Base-by-base conservation (phyloP, 768 basidiomycete genomes). In the Lentinula raphanica region DNA sequence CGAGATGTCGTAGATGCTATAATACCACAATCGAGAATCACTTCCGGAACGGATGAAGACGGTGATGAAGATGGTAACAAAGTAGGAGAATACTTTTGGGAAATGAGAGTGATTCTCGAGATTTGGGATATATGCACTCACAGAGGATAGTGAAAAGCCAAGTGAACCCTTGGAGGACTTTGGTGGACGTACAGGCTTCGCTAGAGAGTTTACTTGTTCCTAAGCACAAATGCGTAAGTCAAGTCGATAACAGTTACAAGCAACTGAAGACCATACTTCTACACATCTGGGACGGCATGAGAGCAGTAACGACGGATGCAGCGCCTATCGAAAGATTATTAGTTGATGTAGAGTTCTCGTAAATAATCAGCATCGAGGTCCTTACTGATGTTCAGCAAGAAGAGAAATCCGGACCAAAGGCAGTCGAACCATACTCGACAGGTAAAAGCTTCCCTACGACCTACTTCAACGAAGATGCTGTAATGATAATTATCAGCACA, bases 371-470 rank as follows among this genome's bases (percentile, higher is more conserved):
- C 9, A 19, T 25, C 13, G 40, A 40, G 35, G 55, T 49, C 68
- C 79, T 36, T 65, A 91, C 89, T 78, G 4, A 90, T 72, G 61
- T 86, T 73, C 71, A 89, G 68, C 12, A 79, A 40, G 66, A 81
- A 85, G 63, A 85, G 84, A 5, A 84, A 17, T 1, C 73, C 71
- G 35, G 84, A 71, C 88, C 87, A 90, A 23, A 69, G 48, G 62
- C 79, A 80, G 66, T 91, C 89, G 61, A 90, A 86, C 85, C 86
- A 88, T 15, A 90, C 82, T n/a, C 76, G 79, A 23, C 79, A 78
- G 21, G 83, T 76, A 44, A 86, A 66, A 6, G 80, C 69, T 67
- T 79, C 71, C 59, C 71, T 75, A 19, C 77, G 76, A 23, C 80
- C 64, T 35, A 89, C 68, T 68, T 90, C 87, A 38, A 82, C 67